A percentile compares a stretch with the other conserved stretches of the same genome.
These are phyloP conservation scores for Psilocybe cubensis DNA, from an alignment of 768 basidiomycete species.

Conservation along the genomic window DNA sequence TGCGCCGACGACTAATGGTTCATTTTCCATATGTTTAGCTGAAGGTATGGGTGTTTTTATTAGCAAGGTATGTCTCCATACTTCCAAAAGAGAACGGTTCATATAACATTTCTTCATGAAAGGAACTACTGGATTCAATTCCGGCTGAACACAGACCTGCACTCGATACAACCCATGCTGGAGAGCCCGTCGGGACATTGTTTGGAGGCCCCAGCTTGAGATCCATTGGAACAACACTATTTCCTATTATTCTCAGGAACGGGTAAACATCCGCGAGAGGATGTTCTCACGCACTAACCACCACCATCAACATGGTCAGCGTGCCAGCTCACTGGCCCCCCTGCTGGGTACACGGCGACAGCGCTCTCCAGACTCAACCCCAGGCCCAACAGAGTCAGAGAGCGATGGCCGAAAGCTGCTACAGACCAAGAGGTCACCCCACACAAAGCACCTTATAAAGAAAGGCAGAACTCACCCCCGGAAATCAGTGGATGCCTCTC, in stretches of 20 bases:
- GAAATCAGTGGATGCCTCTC: too few species aligned
- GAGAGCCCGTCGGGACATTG: not conserved
- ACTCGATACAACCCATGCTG: not conserved
- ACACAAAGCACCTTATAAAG: too few species aligned
- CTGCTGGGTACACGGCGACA: too few species aligned
- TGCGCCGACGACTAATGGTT: not conserved
- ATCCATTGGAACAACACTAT: not conserved
- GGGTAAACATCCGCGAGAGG: too few species aligned
- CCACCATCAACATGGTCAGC: too few species aligned
- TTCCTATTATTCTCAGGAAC: not conserved
- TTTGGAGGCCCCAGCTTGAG: not conserved
- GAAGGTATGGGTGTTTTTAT: slow-evolving; percentile 4
- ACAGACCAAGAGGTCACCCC: too few species aligned
- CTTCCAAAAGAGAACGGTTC: not conserved
- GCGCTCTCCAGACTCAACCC: too few species aligned
- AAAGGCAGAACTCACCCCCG: too few species aligned
- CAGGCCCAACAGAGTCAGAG: too few species aligned
- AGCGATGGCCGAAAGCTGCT: too few species aligned
- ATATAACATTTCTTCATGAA: not conserved
- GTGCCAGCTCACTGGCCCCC: too few species aligned
- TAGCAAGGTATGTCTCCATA: not conserved
- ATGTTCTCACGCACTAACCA: too few species aligned
- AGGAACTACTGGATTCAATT: slow-evolving; percentile 2
- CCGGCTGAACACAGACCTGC: not conserved
- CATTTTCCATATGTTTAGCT: not conserved